phyloP scores from a whole-genome alignment of 495 filamentous ascomycete genomes.

The Pyrenopolyporus hunteri region DNA sequence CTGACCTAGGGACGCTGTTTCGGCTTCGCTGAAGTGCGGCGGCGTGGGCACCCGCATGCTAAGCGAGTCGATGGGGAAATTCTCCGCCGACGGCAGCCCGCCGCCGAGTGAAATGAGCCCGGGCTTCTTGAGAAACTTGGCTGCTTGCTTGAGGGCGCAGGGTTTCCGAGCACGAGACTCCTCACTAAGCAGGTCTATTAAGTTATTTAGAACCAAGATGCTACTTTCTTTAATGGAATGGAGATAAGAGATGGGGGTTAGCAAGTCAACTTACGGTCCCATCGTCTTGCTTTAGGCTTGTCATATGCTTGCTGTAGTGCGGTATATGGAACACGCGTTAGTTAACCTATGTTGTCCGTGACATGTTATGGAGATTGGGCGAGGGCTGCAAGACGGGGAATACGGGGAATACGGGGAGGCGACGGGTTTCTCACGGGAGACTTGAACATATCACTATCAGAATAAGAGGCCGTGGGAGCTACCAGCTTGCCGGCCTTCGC shows the following conservation, averaged over 20 bases:
- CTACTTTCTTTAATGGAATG: background rate
- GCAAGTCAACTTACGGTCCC: slow-evolving; percentile 71
- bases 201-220: slow-evolving; percentile 19
- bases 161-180: slow-evolving; percentile 63
- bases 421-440: slow-evolving; percentile 57
- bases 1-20: slow-evolving; percentile 59
- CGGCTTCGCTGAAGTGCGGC: slow-evolving; percentile 71
- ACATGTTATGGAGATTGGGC: background rate
- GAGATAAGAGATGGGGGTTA: background rate
- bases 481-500: slow-evolving; percentile 69
- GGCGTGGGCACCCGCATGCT: slow-evolving; percentile 45
- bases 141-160: slow-evolving; percentile 79
- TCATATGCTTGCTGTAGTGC: slow-evolving; percentile 48
- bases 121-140: slow-evolving; percentile 70
- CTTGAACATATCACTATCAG: slow-evolving; percentile 86
- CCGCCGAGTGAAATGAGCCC: slow-evolving; percentile 88
- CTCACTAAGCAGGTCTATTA: slow-evolving; percentile 55
- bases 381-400: background rate
- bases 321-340: background rate
- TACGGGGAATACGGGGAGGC: background rate
- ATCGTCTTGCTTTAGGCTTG: slow-evolving; percentile 81
- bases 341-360: background rate
- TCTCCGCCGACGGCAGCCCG: slow-evolving; percentile 83
- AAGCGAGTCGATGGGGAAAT: slow-evolving; percentile 71
- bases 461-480: slow-evolving; percentile 76